Percentiles rank a stretch among this genome's conserved stretches.
Conservation (phyloP, 179 eudicot genomes). For the Pouteria campechiana region DNA sequence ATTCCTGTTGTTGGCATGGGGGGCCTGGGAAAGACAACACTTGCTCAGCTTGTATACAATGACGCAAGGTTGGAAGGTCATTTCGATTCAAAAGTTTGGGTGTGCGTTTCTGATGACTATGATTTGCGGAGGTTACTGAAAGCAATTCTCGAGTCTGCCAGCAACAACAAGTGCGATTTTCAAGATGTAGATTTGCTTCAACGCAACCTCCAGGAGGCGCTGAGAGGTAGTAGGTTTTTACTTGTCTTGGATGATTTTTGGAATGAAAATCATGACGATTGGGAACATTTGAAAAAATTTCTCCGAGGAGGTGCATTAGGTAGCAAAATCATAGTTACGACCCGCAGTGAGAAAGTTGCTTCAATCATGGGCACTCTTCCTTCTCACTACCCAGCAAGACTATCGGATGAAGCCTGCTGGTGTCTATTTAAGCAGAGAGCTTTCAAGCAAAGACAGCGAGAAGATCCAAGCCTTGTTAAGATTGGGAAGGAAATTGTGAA, state of each 20-base stretch:
- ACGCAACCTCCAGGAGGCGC: neutral
- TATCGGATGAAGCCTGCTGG: conserved; percentile 5
- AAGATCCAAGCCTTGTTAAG: neutral
- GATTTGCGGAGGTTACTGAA: neutral
- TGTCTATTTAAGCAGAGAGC: conserved; percentile 5
- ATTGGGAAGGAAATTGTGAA: conserved; percentile 15
- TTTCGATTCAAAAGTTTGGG: conserved; percentile 5
- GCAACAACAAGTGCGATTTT: neutral
- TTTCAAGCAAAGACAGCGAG: neutral
- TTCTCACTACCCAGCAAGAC: neutral
- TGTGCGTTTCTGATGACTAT: conserved; percentile 7
- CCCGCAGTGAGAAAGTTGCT: conserved; percentile 7
- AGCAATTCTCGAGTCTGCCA: neutral
- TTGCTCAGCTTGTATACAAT: conserved; percentile 9
- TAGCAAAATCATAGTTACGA: conserved; percentile 7
- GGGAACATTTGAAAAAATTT: conserved; percentile 4
- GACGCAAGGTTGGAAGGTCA: neutral
- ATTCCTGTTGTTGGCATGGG: conserved; percentile 6
- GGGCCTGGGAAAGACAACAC: conserved; percentile 14
- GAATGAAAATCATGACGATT: conserved; percentile 1
- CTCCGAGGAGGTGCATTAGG: conserved; percentile 4
- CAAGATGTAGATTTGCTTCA: conserved; percentile 1
- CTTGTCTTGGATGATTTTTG: conserved; percentile 12
- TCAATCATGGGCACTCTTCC: neutral
- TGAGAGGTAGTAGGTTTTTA: conserved; percentile 6